Conservation (phyloP, 352 stramenopile species). For the Phytopythium litorale region DNA sequence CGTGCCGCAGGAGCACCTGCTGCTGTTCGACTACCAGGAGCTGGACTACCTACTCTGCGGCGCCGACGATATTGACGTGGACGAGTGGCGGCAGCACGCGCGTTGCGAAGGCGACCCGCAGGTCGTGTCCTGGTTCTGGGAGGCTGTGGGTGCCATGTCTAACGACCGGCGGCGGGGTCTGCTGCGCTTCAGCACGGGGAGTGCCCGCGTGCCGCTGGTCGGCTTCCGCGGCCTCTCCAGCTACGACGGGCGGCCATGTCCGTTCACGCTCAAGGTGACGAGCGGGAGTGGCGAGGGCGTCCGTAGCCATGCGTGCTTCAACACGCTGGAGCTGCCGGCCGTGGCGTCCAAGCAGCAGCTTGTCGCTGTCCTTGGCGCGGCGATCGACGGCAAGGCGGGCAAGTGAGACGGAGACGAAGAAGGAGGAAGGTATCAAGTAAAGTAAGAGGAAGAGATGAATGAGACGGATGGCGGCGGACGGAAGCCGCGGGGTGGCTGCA, state of each 20-base stretch:
- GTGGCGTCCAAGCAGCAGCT: slow-evolving; percentile 85
- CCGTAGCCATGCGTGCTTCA: slow-evolving; percentile 73
- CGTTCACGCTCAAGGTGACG: slow-evolving; percentile 67
- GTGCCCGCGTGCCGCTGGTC: slow-evolving; percentile 63
- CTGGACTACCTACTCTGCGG: slow-evolving; percentile 95
- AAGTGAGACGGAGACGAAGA: slow-evolving; percentile 1
- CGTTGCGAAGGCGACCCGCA: slow-evolving; percentile 12
- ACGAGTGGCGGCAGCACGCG: slow-evolving; percentile 92
- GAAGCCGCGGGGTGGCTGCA: not conserved
- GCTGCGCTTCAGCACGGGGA: slow-evolving; percentile 81
- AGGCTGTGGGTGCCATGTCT: slow-evolving; percentile 88
- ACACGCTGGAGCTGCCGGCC: slow-evolving; percentile 92
- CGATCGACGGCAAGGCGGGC: slow-evolving; percentile 53
- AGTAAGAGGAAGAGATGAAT: too few species aligned
- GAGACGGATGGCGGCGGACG: not conserved
- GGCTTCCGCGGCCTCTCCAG: slow-evolving; percentile 70
- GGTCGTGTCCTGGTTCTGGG: slow-evolving; percentile 46
- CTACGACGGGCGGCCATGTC: slow-evolving; percentile 69
- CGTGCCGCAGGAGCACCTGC: slow-evolving; percentile 89
- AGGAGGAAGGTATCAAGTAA: too few species aligned
- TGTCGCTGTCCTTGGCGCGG: slow-evolving; percentile 40
- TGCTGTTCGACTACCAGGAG: slow-evolving; percentile 96
- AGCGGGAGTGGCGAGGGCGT: slow-evolving; percentile 27
- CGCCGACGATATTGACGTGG: slow-evolving; percentile 91
- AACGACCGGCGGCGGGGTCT: slow-evolving; percentile 64